These are phyloP conservation scores for Russula griseocarnosa DNA, from an alignment of 768 basidiomycete species.

Conservation along the genomic window DNA sequence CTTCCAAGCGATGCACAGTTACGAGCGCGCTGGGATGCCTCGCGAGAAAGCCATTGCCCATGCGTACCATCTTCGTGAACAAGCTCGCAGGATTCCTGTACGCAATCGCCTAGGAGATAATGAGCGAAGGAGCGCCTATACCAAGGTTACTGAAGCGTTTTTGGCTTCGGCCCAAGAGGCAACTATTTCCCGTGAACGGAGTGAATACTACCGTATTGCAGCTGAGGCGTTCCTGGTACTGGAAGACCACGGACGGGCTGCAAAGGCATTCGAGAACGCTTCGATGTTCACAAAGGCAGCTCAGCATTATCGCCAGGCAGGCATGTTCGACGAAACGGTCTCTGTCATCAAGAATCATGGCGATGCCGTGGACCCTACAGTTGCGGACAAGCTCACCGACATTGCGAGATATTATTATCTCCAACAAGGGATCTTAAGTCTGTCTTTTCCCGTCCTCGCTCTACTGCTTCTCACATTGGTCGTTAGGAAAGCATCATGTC, in stretches of 20 bases:
- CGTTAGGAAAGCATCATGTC: conserved; percentile 42
- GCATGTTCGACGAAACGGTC: conserved; percentile 49
- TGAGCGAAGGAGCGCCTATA: conserved; percentile 38
- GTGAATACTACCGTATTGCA: conserved; percentile 41
- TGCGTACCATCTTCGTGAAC: conserved; percentile 53
- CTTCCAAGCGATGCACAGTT: conserved; percentile 53
- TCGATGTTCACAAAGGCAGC: conserved; percentile 43
- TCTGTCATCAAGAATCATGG: conserved; percentile 39
- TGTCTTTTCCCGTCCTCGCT: conserved; percentile 1
- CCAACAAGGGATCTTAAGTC: conserved; percentile 40
- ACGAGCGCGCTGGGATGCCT: conserved; percentile 43
- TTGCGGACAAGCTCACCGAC: conserved; percentile 38
- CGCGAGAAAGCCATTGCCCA: conserved; percentile 46
- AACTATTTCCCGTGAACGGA: conserved; percentile 28
- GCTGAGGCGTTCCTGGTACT: conserved; percentile 47
- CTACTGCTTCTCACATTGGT: not conserved
- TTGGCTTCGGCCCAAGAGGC: conserved; percentile 38
- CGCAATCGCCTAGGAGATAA: conserved; percentile 16
- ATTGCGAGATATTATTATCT: conserved; percentile 48
- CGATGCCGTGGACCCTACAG: conserved; percentile 33
- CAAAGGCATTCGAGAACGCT: conserved; percentile 40
- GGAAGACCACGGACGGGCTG: conserved; percentile 42
- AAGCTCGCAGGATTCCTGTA: conserved; percentile 40
- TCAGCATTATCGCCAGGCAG: conserved; percentile 44
- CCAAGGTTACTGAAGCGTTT: conserved; percentile 50